Evolutionary conservation across 1,284 basidiomycete genomes (phyloP).

Genomic region (Cryptococcus deneoformans): DNA sequence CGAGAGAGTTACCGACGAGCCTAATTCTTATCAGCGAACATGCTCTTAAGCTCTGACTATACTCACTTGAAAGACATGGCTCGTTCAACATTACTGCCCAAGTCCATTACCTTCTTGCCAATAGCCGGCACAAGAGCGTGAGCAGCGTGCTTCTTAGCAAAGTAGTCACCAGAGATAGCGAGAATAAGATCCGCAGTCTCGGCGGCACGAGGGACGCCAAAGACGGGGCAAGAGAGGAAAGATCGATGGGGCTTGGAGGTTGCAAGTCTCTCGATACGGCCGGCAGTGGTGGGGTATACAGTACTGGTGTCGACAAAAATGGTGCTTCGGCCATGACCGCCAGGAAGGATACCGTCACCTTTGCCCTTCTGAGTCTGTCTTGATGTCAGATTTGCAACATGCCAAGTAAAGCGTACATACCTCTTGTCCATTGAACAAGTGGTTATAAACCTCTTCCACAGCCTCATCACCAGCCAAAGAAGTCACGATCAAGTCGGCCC

Average conservation of each 20-base stretch:
- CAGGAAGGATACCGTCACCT: constrained; percentile 51
- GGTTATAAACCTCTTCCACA: constrained; percentile 64
- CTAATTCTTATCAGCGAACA: constrained; percentile 10
- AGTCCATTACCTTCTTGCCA: constrained; percentile 63
- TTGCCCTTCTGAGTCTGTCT: constrained; percentile 33
- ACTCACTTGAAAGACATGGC: constrained; percentile 74
- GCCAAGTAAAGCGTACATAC: not conserved
- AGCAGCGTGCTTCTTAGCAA: constrained; percentile 75
- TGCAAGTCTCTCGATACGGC: constrained; percentile 69
- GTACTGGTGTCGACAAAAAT: constrained; percentile 82
- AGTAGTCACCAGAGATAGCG: constrained; percentile 77
- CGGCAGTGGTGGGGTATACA: constrained; percentile 69
- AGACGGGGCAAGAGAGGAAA: constrained; percentile 76
- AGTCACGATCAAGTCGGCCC: constrained; percentile 76
- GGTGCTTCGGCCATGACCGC: constrained; percentile 53
- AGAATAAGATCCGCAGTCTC: constrained; percentile 68
- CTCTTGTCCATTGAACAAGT: constrained; percentile 61
- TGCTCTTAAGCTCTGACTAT: not conserved
- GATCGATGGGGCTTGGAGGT: constrained; percentile 61
- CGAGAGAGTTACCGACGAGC: constrained; percentile 45
- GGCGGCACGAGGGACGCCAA: constrained; percentile 66
- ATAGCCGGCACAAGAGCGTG: constrained; percentile 69
- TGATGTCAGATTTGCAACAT: too few species aligned
- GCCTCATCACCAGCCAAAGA: constrained; percentile 70
- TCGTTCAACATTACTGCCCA: constrained; percentile 52